Base-by-base conservation (phyloP, 176 grass and related monocot species). In the sorghum (Sorghum bicolor) region DNA sequence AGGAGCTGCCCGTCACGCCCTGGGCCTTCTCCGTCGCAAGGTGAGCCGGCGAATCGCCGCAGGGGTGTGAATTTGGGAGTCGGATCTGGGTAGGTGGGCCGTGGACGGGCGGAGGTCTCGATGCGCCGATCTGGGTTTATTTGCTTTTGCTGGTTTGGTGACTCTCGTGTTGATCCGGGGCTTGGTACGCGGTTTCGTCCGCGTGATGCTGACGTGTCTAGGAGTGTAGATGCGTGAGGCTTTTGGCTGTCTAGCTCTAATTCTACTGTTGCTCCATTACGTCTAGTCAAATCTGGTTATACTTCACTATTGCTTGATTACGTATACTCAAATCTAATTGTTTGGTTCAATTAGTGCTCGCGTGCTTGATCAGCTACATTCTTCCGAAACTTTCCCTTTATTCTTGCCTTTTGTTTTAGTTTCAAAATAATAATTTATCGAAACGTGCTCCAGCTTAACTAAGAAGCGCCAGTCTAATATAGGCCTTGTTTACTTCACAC, bases 1-100 rank as follows among this genome's bases (percentile, higher is more conserved):
- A 96, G 86, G 91, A 99, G 61, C 83, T 80, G 26, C 91, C 85
- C 4, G 93, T 99, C 83, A 99, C 91, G 64, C 96, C 96, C 1
- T 99, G 91, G 93, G 75, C 87, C 70, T 71, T 87, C 86, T 92
- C 96, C 72, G 96, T 99, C 38, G 96, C 96, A 58, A 99, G 96
- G 96, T 99, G 89, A 81, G 79, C 64, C 28, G 34, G 4, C 79
- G 63, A 69, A 80, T 87, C 70, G 80, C 32, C 13, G 30, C 3
- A 39, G 43, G 79, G 64, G 39, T 17, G 20, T 8, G 52, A 39
- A 77, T 50, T n/a, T 4, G 17, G 78, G 64, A 33, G 6, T 45
- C 20, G 74, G 86, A 83, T 90, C 84, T 83, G 79, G 83, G 67
- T 32, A 1, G 16, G 19, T 10, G 2, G 12, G 37, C 6, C 36